A percentile compares a stretch with the other conserved stretches of the same genome.
Conservation (phyloP, 768 basidiomycete genomes). For the Rickenella mellea region DNA sequence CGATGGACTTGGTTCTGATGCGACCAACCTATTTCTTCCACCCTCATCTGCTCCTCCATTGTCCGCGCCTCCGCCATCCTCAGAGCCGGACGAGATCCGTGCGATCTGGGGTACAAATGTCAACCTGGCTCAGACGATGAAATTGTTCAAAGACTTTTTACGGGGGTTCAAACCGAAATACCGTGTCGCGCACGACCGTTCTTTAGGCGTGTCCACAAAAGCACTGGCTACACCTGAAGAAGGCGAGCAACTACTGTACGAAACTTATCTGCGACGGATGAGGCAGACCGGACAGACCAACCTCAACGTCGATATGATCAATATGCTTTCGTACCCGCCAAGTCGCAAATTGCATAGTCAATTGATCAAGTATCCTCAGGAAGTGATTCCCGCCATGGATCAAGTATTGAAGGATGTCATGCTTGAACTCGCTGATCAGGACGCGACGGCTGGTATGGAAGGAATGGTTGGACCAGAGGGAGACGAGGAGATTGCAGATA, state of each 20-base stretch:
- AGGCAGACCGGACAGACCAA: conserved; percentile 88
- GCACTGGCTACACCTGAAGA: conserved; percentile 51
- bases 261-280: conserved; percentile 75
- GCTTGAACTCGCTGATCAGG: conserved; percentile 78
- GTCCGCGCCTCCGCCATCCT: conserved; percentile 51
- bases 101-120: conserved; percentile 99
- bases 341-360: conserved; percentile 77
- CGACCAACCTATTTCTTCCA: conserved; percentile 45
- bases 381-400: conserved; percentile 96
- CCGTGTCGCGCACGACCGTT: conserved; percentile 61
- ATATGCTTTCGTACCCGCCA: conserved; percentile 79
- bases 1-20: conserved; percentile 25
- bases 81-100: conserved; percentile 73
- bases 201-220: conserved; percentile 42
- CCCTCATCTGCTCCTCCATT: conserved; percentile 43
- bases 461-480: conserved; percentile 72
- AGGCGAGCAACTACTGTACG: conserved; percentile 65
- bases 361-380: conserved; percentile 90
- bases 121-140: conserved; percentile 85
- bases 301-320: conserved; percentile 82
- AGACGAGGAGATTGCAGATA: conserved; percentile 81
- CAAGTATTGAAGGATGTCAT: conserved; percentile 90
- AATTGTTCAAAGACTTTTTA: conserved; percentile 79
- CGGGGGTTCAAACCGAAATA: conserved; percentile 92
- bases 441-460: conserved; percentile 58